Conservation (phyloP, 495 filamentous ascomycete species). For the Podospora pseudoanserina region DNA sequence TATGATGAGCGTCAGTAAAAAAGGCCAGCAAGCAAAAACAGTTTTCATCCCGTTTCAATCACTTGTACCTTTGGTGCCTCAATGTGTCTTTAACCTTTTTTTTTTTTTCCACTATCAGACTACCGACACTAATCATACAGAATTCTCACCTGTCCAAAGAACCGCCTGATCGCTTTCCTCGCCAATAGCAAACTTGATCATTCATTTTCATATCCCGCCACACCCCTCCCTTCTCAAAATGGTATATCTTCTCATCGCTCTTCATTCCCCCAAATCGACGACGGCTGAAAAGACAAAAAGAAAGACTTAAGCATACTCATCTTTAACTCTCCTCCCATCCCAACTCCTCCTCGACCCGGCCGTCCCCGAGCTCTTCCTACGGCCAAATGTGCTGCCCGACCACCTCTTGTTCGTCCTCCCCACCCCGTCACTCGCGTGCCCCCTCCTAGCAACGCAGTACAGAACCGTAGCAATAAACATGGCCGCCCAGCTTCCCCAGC, state of each 20-base stretch:
- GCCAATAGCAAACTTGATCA: background rate
- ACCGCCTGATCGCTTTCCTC: background rate
- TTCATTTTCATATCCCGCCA: background rate
- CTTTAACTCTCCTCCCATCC: conserved; percentile 60
- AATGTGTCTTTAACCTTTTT: no score
- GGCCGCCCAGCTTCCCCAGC: conserved; percentile 72
- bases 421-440: conserved; percentile 6
- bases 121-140: background rate
- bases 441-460: conserved; percentile 56
- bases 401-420: background rate
- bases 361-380: conserved; percentile 35
- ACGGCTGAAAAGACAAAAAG: no score
- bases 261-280: no score
- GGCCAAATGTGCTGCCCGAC: background rate
- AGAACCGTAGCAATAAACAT: conserved; percentile 67
- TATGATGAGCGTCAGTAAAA: background rate
- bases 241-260: background rate
- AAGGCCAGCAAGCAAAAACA: background rate
- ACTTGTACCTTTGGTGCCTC: no score
- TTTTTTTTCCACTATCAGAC: no score
- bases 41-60: background rate
- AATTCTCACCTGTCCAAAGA: background rate
- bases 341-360: conserved; percentile 38
- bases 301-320: conserved; percentile 48
- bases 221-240: background rate